Conservation (phyloP, 1,284 basidiomycete genomes). For the Pseudozyma hubeiensis region DNA sequence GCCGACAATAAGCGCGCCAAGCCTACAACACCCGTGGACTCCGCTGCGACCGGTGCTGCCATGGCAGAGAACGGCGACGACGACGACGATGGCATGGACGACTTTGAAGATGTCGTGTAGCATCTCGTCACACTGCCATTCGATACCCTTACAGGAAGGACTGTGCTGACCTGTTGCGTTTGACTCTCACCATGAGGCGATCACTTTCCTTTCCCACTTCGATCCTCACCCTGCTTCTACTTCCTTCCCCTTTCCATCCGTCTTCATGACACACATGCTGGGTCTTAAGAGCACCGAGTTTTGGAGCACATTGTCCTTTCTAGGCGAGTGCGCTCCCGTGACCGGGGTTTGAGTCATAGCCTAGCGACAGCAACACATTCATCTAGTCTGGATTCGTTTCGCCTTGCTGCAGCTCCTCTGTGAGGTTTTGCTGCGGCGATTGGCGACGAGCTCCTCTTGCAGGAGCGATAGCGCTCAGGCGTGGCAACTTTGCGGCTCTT, state of each 20-base stretch:
- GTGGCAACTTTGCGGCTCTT: constrained; percentile 13
- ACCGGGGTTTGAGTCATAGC: constrained; percentile 61
- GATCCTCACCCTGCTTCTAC: neutral
- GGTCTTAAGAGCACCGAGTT: constrained; percentile 59
- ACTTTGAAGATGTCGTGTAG: constrained; percentile 64
- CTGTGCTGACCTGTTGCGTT: constrained; percentile 19
- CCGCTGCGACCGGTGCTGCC: neutral
- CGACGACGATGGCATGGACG: constrained; percentile 59
- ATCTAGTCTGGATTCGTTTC: constrained; percentile 37
- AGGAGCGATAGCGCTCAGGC: constrained; percentile 28
- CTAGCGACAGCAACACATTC: constrained; percentile 47
- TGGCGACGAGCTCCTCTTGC: constrained; percentile 25
- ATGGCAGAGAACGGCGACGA: constrained; percentile 9
- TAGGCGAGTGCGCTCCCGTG: constrained; percentile 32
- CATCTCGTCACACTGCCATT: constrained; percentile 4
- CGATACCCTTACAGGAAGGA: neutral
- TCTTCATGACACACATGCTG: constrained; percentile 26
- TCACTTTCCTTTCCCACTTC: neutral
- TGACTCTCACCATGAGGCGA: neutral
- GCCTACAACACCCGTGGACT: constrained; percentile 2
- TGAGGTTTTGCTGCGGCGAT: constrained; percentile 9
- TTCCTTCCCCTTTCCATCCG: neutral
- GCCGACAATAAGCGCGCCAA: constrained; percentile 38
- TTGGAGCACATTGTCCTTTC: constrained; percentile 24
- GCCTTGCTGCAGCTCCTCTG: constrained; percentile 10